A percentile compares a stretch with the other conserved stretches of the same genome.
Evolutionary conservation across 2,329 filamentous ascomycete genomes (phyloP).

Genomic region (Pseudocercospora ulei): DNA sequence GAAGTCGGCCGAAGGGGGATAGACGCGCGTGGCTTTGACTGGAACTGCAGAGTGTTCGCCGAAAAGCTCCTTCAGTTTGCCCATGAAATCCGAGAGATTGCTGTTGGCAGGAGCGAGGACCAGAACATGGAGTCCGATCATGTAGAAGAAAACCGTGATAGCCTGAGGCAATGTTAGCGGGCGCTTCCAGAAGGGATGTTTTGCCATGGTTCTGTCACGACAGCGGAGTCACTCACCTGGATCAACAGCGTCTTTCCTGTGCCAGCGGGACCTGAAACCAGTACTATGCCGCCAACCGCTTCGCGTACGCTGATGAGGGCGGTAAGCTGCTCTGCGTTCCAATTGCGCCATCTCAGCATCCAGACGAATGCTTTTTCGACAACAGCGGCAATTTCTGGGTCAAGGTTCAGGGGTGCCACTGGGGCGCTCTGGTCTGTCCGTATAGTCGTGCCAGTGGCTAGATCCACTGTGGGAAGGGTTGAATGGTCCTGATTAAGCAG

Average conservation of each 20-base stretch:
- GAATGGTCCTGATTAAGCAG: slow-evolving; percentile 19
- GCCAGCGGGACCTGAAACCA: slow-evolving; percentile 18
- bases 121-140: slow-evolving; percentile 19
- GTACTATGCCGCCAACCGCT: slow-evolving; percentile 15
- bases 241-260: slow-evolving; percentile 17
- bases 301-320: slow-evolving; percentile 16
- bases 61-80: slow-evolving; percentile 18
- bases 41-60: neutral
- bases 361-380: slow-evolving; percentile 14
- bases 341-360: slow-evolving; percentile 15
- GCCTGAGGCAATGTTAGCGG: slow-evolving; percentile 16
- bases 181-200: too few species aligned
- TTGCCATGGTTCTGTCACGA: too few species aligned
- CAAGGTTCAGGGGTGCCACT: neutral
- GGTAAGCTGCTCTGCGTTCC: slow-evolving; percentile 20
- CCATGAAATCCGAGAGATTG: slow-evolving; percentile 20
- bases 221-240: too few species aligned
- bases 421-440: neutral
- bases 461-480: slow-evolving; percentile 13
- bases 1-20: slow-evolving; percentile 14
- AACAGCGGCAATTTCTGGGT: neutral
- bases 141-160: slow-evolving; percentile 19
- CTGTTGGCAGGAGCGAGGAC: slow-evolving; percentile 21
- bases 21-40: slow-evolving; percentile 17
- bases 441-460: slow-evolving; percentile 7